Evolutionary conservation across 2,329 filamentous ascomycete genomes (phyloP).

Genomic region (Talaromyces sp.): DNA sequence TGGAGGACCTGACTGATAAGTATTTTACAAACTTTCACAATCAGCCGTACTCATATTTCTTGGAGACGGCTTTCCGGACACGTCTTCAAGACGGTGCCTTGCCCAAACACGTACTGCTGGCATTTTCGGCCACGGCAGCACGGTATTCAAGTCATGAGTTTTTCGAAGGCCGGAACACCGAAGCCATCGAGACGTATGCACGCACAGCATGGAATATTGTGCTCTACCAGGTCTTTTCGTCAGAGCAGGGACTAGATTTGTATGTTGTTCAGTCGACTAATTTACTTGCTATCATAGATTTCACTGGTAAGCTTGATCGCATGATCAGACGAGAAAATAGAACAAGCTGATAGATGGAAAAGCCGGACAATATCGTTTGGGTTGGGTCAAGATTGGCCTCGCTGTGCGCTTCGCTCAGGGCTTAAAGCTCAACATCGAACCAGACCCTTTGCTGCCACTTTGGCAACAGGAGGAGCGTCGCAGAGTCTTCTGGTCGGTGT

Average conservation of each 20-base stretch:
- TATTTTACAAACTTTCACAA: neutral
- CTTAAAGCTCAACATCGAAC: neutral
- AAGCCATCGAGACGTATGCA: neutral
- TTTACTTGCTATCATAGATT: neutral
- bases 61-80: neutral
- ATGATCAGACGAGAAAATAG: too few relatives aligned
- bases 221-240: neutral
- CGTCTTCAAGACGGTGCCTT: neutral
- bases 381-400: neutral
- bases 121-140: neutral
- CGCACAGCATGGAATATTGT: neutral
- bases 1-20: neutral
- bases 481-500: neutral
- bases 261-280: neutral
- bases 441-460: neutral
- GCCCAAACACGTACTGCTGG: neutral
- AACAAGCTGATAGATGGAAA: too few relatives aligned
- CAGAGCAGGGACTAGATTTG: neutral
- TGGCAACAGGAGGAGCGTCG: neutral
- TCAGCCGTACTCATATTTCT: neutral
- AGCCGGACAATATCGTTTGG: neutral
- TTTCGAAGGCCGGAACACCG: neutral
- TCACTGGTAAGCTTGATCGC: neutral
- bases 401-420: neutral
- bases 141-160: neutral